Conservation (phyloP, 495 filamentous ascomycete species). For the Podospora conica region DNA sequence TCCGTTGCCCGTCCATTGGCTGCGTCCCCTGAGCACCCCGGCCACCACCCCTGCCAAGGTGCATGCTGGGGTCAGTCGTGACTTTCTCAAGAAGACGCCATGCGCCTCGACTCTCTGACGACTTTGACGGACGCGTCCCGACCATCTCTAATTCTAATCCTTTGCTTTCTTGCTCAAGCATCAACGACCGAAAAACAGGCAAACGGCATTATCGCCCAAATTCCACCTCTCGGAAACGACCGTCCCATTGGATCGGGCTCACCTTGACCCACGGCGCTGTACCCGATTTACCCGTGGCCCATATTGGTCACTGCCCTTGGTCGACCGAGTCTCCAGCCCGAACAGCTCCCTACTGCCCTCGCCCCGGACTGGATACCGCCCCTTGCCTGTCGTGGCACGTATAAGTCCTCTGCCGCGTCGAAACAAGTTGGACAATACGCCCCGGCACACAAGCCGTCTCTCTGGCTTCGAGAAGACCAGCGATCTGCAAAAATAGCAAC, state of each 20-base stretch:
- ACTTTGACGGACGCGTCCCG: background rate
- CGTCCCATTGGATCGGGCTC: slow-evolving; percentile 25
- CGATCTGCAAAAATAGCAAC: background rate
- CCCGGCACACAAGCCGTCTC: background rate
- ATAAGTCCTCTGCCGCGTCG: slow-evolving; percentile 1
- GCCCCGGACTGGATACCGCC: slow-evolving; percentile 16
- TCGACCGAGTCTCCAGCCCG: slow-evolving; percentile 6
- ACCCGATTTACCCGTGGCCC: slow-evolving; percentile 33
- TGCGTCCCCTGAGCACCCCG: background rate
- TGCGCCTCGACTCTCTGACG: background rate
- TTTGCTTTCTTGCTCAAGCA: background rate
- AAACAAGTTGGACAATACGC: slow-evolving; percentile 3
- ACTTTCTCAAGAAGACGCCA: background rate
- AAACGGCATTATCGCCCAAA: slow-evolving; percentile 29
- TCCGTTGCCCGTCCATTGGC: background rate
- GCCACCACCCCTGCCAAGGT: background rate
- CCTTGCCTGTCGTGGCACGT: slow-evolving; percentile 10
- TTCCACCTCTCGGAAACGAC: slow-evolving; percentile 13
- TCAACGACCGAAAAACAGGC: slow-evolving; percentile 10
- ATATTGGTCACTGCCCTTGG: slow-evolving; percentile 22
- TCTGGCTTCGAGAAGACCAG: background rate
- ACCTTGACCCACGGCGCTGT: slow-evolving; percentile 17
- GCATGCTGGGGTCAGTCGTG: background rate
- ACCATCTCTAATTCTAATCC: background rate
- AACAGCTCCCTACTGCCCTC: background rate